phyloP scores from a whole-genome alignment of 257 asterid genomes.

The Nicotiana tomentosiformis region DNA sequence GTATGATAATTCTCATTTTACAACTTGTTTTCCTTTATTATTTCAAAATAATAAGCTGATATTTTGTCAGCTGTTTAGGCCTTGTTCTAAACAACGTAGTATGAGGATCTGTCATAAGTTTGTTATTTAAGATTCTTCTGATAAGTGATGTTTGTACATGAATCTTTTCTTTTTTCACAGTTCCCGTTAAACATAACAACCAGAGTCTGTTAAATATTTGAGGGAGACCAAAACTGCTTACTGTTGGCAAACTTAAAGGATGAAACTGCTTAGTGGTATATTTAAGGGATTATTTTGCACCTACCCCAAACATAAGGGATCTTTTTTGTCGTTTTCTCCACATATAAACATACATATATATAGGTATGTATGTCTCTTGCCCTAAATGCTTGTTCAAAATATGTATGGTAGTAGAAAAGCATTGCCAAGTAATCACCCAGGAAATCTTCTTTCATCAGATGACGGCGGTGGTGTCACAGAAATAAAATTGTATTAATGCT shows the following conservation, averaged over 20 bases:
- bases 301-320: too few species aligned
- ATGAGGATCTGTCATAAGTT: not conserved
- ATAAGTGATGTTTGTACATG: too few species aligned
- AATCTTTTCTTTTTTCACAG: too few species aligned
- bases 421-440: not conserved
- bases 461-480: not conserved
- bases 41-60: not conserved
- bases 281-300: too few species aligned
- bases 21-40: not conserved
- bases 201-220: too few species aligned
- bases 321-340: too few species aligned
- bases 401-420: not conserved
- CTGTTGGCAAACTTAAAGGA: too few species aligned
- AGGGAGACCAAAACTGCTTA: too few species aligned
- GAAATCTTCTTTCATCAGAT: not conserved
- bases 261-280: too few species aligned
- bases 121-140: not conserved
- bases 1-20: slow-evolving; percentile 25
- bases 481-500: not conserved
- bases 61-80: not conserved
- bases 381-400: slow-evolving; percentile 3
- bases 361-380: not conserved
- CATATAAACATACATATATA: not conserved
- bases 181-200: too few species aligned
- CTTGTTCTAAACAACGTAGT: not conserved